Conservation (phyloP, 495 filamentous ascomycete genomes). For the Halenospora varia region DNA sequence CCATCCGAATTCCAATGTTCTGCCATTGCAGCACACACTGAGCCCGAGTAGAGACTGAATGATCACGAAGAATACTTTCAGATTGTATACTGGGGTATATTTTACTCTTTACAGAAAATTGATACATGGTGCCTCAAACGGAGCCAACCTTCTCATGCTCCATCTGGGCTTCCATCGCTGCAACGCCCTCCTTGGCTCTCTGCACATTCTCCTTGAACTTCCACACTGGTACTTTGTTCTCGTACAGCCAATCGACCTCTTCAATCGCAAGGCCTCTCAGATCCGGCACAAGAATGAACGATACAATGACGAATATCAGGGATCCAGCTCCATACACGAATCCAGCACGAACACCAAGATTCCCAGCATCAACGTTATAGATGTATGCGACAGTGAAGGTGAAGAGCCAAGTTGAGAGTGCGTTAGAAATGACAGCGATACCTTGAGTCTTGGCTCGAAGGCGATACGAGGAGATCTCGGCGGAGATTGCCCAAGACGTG, state of each 20-base stretch:
- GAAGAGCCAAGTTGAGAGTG: conserved; percentile 48
- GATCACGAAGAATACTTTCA: no score
- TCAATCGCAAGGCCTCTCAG: conserved; percentile 64
- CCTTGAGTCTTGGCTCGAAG: conserved; percentile 16
- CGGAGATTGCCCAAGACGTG: conserved; percentile 13
- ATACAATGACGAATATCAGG: conserved; percentile 35
- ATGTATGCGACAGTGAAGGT: conserved; percentile 51
- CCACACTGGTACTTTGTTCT: conserved; percentile 55
- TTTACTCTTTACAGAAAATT: no score
- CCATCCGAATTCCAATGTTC: no score
- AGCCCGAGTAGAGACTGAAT: no score
- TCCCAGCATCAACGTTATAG: conserved; percentile 51
- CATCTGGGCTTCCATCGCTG: conserved; percentile 2
- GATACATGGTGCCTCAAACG: not conserved
- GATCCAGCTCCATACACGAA: conserved; percentile 54
- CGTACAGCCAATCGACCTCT: conserved; percentile 68
- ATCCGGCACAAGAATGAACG: conserved; percentile 62
- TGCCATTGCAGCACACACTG: no score
- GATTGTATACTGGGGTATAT: no score
- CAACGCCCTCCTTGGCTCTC: conserved; percentile 27
- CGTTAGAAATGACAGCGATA: conserved; percentile 11
- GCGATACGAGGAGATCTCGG: conserved; percentile 11
- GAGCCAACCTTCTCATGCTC: not conserved
- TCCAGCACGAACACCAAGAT: conserved; percentile 45
- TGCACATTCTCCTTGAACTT: conserved; percentile 60